Conservation (phyloP, 2,329 filamentous ascomycete genomes). For the Zymoseptoria brevis region DNA sequence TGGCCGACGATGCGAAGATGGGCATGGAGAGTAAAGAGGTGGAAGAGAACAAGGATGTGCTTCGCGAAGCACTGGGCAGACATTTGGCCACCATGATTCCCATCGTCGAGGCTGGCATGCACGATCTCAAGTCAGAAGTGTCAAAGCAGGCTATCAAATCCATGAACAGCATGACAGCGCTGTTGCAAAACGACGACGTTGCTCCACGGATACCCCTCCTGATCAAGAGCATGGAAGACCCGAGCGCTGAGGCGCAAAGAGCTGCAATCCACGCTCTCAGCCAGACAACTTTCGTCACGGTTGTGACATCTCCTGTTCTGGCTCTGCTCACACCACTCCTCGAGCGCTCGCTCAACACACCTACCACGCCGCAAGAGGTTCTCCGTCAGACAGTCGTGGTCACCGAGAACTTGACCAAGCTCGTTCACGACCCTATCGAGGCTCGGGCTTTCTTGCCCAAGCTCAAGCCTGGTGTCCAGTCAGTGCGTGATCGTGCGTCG, state of each 20-base stretch:
- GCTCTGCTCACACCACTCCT: slow-evolving; percentile 90
- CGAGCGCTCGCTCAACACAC: slow-evolving; percentile 87
- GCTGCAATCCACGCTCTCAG: slow-evolving; percentile 96
- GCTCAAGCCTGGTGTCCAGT: slow-evolving; percentile 85
- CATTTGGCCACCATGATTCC: slow-evolving; percentile 82
- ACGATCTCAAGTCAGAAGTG: slow-evolving; percentile 85
- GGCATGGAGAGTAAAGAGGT: slow-evolving; percentile 76
- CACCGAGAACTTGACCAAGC: slow-evolving; percentile 94
- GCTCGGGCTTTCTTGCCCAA: slow-evolving; percentile 92
- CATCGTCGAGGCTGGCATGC: slow-evolving; percentile 86
- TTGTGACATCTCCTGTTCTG: slow-evolving; percentile 91
- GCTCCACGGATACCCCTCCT: slow-evolving; percentile 84
- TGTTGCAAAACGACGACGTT: slow-evolving; percentile 95
- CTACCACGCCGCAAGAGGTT: slow-evolving; percentile 85
- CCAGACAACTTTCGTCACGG: slow-evolving; percentile 95
- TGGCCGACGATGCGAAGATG: slow-evolving; percentile 91
- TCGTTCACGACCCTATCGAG: slow-evolving; percentile 92
- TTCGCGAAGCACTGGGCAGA: slow-evolving; percentile 84
- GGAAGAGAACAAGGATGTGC: slow-evolving; percentile 76
- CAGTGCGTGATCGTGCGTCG: slow-evolving; percentile 77
- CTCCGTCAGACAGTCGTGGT: slow-evolving; percentile 93
- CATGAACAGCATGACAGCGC: slow-evolving; percentile 81
- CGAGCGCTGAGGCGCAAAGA: slow-evolving; percentile 76
- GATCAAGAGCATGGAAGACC: slow-evolving; percentile 91
- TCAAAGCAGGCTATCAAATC: slow-evolving; percentile 81